phyloP scores from a whole-genome alignment of 83 land plant species.

The Picea engelmannii region DNA sequence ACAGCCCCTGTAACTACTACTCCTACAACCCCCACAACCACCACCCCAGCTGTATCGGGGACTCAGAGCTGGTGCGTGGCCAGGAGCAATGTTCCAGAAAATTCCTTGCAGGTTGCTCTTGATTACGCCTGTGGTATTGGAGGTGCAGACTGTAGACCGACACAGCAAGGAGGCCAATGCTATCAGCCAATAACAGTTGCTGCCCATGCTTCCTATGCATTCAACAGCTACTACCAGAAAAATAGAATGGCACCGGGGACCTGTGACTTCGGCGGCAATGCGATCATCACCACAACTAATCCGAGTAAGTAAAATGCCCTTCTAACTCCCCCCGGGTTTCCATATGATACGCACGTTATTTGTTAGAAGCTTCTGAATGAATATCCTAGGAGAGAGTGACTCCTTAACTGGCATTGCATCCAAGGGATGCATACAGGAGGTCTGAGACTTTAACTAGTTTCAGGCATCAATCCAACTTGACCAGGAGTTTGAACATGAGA shows the following conservation, averaged over 20 bases:
- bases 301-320: conserved; percentile 47
- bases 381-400: background rate
- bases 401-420: background rate
- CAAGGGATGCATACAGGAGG: background rate
- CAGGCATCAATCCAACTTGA: too few relatives aligned
- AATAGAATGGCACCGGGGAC: conserved; percentile 37
- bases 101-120: conserved; percentile 54
- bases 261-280: conserved; percentile 62
- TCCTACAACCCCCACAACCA: background rate
- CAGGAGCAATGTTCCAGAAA: conserved; percentile 43
- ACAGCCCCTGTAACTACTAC: background rate
- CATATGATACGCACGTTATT: background rate
- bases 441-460: background rate
- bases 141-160: conserved; percentile 54
- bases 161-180: conserved; percentile 52
- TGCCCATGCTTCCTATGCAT: conserved; percentile 68
- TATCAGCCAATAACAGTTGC: conserved; percentile 42
- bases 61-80: conserved; percentile 64
- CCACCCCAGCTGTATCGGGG: background rate
- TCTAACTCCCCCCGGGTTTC: background rate
- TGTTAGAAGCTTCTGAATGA: background rate
- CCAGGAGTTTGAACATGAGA: too few relatives aligned
- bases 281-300: conserved; percentile 49
- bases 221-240: conserved; percentile 57
- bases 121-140: conserved; percentile 71